These are phyloP conservation scores for Lathyrus sativus DNA, from an alignment of 306 rosid species.

Conservation along the genomic window DNA sequence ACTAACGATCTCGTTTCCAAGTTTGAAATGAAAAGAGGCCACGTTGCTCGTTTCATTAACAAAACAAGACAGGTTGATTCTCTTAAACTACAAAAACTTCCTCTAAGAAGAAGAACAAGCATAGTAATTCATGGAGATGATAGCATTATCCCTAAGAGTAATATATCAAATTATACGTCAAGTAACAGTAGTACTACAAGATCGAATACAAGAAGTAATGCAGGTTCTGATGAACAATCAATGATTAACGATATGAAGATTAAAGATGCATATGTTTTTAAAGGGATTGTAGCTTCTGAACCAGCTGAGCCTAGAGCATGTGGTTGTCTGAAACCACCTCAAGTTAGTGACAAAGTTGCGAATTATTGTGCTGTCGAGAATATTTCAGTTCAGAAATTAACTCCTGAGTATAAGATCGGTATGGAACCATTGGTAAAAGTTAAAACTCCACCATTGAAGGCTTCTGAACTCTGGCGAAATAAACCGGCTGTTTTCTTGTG, in stretches of 20 bases:
- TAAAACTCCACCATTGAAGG: slow-evolving; percentile 83
- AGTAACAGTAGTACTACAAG: slow-evolving; percentile 32
- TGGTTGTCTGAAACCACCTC: slow-evolving; percentile 74
- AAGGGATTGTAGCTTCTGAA: slow-evolving; percentile 75
- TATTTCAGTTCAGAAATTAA: slow-evolving; percentile 71
- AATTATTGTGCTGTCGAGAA: slow-evolving; percentile 63
- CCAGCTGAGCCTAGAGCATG: slow-evolving; percentile 74
- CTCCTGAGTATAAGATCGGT: slow-evolving; percentile 86
- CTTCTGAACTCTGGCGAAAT: slow-evolving; percentile 71
- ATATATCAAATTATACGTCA: slow-evolving; percentile 38
- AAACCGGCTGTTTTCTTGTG: slow-evolving; percentile 76
- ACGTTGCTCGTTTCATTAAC: slow-evolving; percentile 75
- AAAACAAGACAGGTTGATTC: slow-evolving; percentile 49
- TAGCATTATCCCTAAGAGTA: slow-evolving; percentile 49
- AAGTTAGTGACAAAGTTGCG: slow-evolving; percentile 61
- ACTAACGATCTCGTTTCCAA: slow-evolving; percentile 50
- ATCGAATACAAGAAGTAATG: slow-evolving; percentile 38
- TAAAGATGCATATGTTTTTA: slow-evolving; percentile 71
- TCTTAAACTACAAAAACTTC: slow-evolving; percentile 30
- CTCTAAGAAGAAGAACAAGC: slow-evolving; percentile 44
- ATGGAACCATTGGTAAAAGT: slow-evolving; percentile 74
- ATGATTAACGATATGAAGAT: slow-evolving; percentile 49
- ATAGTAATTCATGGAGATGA: slow-evolving; percentile 35
- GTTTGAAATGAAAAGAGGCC: slow-evolving; percentile 84
- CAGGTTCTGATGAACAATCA: slow-evolving; percentile 52